These are phyloP conservation scores for Nelumbo lutea DNA, from an alignment of 164 flowering plant genomes.

Conservation along the genomic window DNA sequence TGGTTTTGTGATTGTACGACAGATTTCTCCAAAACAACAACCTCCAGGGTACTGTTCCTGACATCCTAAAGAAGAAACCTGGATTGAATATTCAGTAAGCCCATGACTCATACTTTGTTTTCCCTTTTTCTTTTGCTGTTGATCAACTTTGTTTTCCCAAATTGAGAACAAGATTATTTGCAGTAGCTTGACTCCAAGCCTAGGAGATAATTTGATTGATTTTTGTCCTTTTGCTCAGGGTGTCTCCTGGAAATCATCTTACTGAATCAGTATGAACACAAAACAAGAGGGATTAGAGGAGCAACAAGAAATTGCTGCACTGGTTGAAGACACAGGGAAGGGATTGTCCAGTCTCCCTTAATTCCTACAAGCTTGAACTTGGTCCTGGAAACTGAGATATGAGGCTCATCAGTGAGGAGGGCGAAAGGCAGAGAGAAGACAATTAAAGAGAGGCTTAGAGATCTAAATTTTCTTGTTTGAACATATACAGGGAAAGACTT, in stretches of 20 bases:
- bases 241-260: slow-evolving; percentile 14
- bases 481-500: too few relatives aligned
- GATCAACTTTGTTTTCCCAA: neutral
- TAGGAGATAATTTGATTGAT: neutral
- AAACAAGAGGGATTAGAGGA: neutral
- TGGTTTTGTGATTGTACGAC: slow-evolving; percentile 5
- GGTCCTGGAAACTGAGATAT: neutral
- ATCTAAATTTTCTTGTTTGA: too few relatives aligned
- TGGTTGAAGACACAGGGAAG: neutral
- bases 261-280: neutral
- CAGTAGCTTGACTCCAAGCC: neutral
- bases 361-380: too few relatives aligned
- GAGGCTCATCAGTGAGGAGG: neutral
- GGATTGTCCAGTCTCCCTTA: neutral
- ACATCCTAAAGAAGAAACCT: slow-evolving; percentile 20
- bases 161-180: too few relatives aligned
- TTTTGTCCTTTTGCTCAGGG: slow-evolving; percentile 10
- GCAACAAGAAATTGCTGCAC: neutral
- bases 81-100: slow-evolving; percentile 43
- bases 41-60: slow-evolving; percentile 41
- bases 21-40: slow-evolving; percentile 76
- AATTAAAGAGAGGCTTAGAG: too few relatives aligned
- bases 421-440: neutral
- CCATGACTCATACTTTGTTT: neutral
- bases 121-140: neutral